Base-by-base conservation (phyloP, 495 filamentous ascomycete species). In the Trypethelium eluteriae region DNA sequence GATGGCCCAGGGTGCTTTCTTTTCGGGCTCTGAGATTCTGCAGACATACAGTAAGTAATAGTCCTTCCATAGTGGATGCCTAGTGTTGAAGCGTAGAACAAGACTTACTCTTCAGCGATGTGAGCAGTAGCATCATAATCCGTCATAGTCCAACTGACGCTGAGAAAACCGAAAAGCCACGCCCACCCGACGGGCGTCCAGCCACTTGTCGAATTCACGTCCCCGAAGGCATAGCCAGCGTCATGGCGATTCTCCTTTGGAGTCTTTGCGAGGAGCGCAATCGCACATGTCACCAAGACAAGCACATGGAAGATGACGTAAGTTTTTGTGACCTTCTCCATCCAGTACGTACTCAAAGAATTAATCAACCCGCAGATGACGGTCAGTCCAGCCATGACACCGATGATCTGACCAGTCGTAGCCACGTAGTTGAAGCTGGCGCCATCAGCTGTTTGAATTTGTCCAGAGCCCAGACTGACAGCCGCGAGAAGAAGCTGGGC, bases 291-390 rank as follows among this genome's bases (percentile, higher is more conserved):
- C 4, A 87, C 71, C 1, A 87, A 73, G 6, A 86, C 78, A 41
- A 77, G 76, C 62, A 87, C 78, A 69, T 88, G 86, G 75, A 88
- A 87, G 67, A 88, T 81, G 39, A 86, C 84, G 68, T 88, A 88
- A 35, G 76, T 78, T 68, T 83, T 85, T 59, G 86, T 85, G 75
- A 88, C 81, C 67, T 84, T 84, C 73, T 85, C 86, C 76, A 88
- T 81, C 80, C 81, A 86, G 56, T 81, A 79, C 0, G 86, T 88
- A 6, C 83, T 81, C 57, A 88, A 74, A 1, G 80, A 83, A 77
- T 88, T 88, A 69, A 87, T 79, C 1, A 79, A 66, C 6, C 82
- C 84, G 64, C 81, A 82, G 3, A 84, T 56, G 2, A 86, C 70
- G 0, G 83, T 85, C 25, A 86, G 73, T 0, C 79, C 81, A 3